Conservation (phyloP, 495 filamentous ascomycete genomes). For the Xylaria flabelliformis region DNA sequence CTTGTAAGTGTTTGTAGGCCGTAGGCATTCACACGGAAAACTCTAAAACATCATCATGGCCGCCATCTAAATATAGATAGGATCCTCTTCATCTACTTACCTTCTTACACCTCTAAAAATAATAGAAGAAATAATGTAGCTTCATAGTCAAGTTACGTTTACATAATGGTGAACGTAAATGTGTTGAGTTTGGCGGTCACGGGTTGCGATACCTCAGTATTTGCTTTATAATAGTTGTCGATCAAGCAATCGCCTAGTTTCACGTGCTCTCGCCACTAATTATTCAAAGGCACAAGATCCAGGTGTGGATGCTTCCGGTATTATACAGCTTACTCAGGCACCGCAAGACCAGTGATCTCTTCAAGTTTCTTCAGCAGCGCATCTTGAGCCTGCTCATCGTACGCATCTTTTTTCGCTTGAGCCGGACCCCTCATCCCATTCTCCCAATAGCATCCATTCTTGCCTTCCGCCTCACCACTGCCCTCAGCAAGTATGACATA, state of each 20-base stretch:
- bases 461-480: conserved; percentile 34
- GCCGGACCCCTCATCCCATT: conserved; percentile 17
- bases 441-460: conserved; percentile 38
- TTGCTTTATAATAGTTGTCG: too few relatives aligned
- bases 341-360: conserved; percentile 30
- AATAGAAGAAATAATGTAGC: not conserved
- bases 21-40: too few relatives aligned
- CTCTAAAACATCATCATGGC: too few relatives aligned
- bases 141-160: not conserved
- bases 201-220: too few relatives aligned
- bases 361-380: conserved; percentile 33
- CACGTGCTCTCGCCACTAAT: not conserved
- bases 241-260: too few relatives aligned
- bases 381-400: conserved; percentile 23
- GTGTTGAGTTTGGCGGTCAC: too few relatives aligned
- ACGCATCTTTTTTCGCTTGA: conserved; percentile 11
- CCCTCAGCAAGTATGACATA: conserved; percentile 56
- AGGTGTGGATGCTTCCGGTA: not conserved
- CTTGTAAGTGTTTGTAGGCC: too few relatives aligned
- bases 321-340: conserved; percentile 15
- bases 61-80: too few relatives aligned
- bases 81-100: too few relatives aligned
- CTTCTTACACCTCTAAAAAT: not conserved
- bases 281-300: not conserved
- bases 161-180: not conserved